A percentile compares a stretch with the other conserved stretches of the same genome.
Conservation (phyloP, 805 yeast genomes). For the Cyberlindnera meyerae region DNA sequence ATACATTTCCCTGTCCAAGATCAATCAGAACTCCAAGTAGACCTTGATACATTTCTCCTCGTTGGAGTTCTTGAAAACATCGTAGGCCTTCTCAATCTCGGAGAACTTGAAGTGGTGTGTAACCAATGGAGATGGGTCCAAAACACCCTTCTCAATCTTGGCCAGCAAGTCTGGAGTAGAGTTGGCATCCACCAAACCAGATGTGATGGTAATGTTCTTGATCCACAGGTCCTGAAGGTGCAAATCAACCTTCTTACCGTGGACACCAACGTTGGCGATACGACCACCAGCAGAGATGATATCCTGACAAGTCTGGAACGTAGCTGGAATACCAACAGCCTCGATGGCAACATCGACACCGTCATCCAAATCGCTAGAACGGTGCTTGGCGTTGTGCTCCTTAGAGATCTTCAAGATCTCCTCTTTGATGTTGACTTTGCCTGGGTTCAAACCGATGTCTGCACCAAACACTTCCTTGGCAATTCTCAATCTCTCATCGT, state of each 20-base stretch:
- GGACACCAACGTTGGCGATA: conserved; percentile 60
- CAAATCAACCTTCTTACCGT: conserved; percentile 38
- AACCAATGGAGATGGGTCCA: conserved; percentile 47
- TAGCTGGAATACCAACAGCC: conserved; percentile 61
- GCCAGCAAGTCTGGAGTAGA: conserved; percentile 36
- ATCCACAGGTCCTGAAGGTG: conserved; percentile 43
- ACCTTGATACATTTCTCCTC: conserved; percentile 53
- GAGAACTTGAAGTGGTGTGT: conserved; percentile 54
- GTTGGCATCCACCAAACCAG: conserved; percentile 47
- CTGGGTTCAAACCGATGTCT: conserved; percentile 50
- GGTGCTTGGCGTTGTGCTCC: conserved; percentile 18
- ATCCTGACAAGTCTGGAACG: conserved; percentile 55
- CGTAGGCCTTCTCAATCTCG: conserved; percentile 58
- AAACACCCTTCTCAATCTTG: conserved; percentile 27
- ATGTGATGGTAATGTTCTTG: conserved; percentile 38
- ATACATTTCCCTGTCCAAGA: too few relatives aligned
- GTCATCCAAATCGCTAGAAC: conserved; percentile 29
- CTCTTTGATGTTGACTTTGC: conserved; percentile 37
- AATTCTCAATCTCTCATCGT: conserved; percentile 52
- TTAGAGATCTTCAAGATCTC: conserved; percentile 31
- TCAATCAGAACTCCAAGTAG: conserved; percentile 15
- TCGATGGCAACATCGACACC: conserved; percentile 61
- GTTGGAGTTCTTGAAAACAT: conserved; percentile 48
- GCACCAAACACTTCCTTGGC: conserved; percentile 58
- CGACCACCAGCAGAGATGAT: conserved; percentile 56